phyloP scores from a whole-genome alignment of 108 stramenopile species.

The Fragilaria crotonensis region DNA sequence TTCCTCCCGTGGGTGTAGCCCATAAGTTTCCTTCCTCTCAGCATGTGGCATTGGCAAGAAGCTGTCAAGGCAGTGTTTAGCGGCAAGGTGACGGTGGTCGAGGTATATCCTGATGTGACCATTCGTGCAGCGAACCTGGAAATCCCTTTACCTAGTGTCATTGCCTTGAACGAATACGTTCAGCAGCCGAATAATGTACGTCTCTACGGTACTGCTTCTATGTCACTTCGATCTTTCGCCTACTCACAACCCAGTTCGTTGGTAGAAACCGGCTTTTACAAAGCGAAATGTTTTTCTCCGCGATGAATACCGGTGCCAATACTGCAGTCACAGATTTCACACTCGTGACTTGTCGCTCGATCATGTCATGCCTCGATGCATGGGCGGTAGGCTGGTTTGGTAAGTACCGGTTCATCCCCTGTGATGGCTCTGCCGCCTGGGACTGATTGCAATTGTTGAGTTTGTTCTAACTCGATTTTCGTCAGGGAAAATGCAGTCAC shows the following conservation, averaged over 20 bases:
- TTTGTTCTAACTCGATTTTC: background rate
- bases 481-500: constrained; percentile 73
- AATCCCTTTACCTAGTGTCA: constrained; percentile 67
- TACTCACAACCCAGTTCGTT: too few species aligned
- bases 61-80: constrained; percentile 76
- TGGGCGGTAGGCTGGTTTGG: constrained; percentile 67
- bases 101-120: constrained; percentile 65
- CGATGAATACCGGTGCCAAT: constrained; percentile 81
- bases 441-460: background rate
- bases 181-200: constrained; percentile 17
- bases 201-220: too few species aligned
- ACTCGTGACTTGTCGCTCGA: constrained; percentile 73
- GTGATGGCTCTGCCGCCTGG: too few species aligned
- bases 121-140: constrained; percentile 68
- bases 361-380: constrained; percentile 67
- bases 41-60: constrained; percentile 81
- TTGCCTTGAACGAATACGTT: constrained; percentile 75
- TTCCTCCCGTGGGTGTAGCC: constrained; percentile 15
- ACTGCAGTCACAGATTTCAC: constrained; percentile 57
- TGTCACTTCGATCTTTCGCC: too few species aligned
- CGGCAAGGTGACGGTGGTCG: constrained; percentile 79
- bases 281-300: constrained; percentile 79
- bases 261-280: constrained; percentile 60
- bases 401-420: too few species aligned
- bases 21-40: constrained; percentile 61